Evolutionary conservation across 306 rosid genomes (phyloP).

Genomic region (Dicorynia guianensis): DNA sequence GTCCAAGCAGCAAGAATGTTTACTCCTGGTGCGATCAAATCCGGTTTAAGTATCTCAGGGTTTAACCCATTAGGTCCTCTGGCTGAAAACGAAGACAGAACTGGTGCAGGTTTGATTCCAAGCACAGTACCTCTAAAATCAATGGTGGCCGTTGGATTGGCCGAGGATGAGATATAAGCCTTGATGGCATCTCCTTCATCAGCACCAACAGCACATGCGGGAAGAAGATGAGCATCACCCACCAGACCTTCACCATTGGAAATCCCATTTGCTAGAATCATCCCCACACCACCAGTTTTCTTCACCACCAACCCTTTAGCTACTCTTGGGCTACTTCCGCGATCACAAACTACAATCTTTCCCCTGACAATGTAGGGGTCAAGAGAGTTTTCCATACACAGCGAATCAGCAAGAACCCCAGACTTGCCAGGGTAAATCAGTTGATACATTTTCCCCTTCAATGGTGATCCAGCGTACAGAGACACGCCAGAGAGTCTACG

Average conservation of each 20-base stretch:
- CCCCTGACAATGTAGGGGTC: constrained; percentile 72
- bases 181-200: constrained; percentile 72
- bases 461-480: constrained; percentile 68
- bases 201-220: constrained; percentile 81
- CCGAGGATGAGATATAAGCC: constrained; percentile 58
- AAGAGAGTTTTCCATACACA: constrained; percentile 84
- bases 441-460: constrained; percentile 68
- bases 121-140: constrained; percentile 78
- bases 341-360: constrained; percentile 80
- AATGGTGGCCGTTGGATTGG: constrained; percentile 70
- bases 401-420: constrained; percentile 66
- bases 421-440: constrained; percentile 83
- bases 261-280: constrained; percentile 80
- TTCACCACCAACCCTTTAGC: constrained; percentile 83
- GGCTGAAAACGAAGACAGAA: constrained; percentile 81
- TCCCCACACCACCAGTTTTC: constrained; percentile 89
- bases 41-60: constrained; percentile 88
- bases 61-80: constrained; percentile 78
- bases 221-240: constrained; percentile 84
- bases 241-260: constrained; percentile 88
- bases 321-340: constrained; percentile 86
- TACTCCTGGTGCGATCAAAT: constrained; percentile 86
- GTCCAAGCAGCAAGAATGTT: constrained; percentile 92
- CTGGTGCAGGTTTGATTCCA: constrained; percentile 92
- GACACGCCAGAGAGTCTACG: constrained; percentile 74